These are phyloP conservation scores for Tricholoma saponaceum DNA, from an alignment of 768 basidiomycete species.

Conservation along the genomic window DNA sequence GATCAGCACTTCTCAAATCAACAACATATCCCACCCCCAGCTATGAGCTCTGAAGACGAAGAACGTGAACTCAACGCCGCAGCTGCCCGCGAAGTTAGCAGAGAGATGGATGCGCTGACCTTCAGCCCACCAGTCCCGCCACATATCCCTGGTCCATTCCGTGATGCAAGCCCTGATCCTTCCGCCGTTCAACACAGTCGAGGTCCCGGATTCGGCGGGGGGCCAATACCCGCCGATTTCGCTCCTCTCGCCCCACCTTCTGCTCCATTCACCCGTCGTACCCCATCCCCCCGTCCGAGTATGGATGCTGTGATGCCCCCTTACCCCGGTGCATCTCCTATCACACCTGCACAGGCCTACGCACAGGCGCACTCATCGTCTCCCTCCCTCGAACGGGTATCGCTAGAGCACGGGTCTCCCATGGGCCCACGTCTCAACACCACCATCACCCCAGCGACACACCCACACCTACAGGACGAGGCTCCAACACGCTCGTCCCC, in stretches of 20 bases:
- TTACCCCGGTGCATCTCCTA: constrained; percentile 11
- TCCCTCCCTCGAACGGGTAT: neutral
- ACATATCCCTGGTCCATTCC: constrained; percentile 8
- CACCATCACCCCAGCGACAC: neutral
- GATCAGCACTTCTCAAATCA: constrained; percentile 14
- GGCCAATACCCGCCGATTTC: neutral
- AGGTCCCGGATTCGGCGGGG: constrained; percentile 6
- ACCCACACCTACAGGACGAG: neutral
- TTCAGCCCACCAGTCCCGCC: constrained; percentile 20
- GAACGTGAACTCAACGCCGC: constrained; percentile 59
- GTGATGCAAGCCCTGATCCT: constrained; percentile 14
- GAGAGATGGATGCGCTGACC: constrained; percentile 58
- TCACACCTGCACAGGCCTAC: constrained; percentile 10
- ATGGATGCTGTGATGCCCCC: constrained; percentile 23
- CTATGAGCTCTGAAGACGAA: constrained; percentile 37
- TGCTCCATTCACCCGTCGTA: constrained; percentile 35
- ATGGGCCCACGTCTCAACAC: neutral
- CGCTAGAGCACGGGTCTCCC: constrained; percentile 1
- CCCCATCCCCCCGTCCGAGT: constrained; percentile 33
- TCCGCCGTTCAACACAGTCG: constrained; percentile 14
- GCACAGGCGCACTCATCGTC: constrained; percentile 1
- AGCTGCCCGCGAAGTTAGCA: constrained; percentile 62
- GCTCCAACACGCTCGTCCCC: constrained; percentile 4
- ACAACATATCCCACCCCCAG: constrained; percentile 34
- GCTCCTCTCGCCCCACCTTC: constrained; percentile 31